Base-by-base conservation (phyloP, 176 grass and related monocot species). In the Rhynchospora pubera region DNA sequence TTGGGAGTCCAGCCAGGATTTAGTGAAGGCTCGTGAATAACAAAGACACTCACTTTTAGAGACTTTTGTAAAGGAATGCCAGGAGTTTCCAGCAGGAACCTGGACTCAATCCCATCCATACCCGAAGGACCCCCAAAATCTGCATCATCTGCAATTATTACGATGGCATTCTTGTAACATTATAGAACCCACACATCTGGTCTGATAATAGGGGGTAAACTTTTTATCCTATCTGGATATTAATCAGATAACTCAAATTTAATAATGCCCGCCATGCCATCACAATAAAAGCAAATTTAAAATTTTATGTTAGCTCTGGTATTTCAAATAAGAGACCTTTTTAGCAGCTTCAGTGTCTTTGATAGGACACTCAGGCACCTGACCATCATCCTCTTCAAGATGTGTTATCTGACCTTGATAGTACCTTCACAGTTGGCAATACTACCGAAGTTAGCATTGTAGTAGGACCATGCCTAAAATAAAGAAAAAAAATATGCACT, bases 321-420 rank as follows among this genome's bases (percentile, higher is more conserved):
- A 76, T 76, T 47, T 51, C 4, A 73, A 73, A 56, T 78, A 66
- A 34, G 51, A 45, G 72, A 98, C 95, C 95, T 98, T 98, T 62
- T 93, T 89, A 85, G 89, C 92, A 93, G 90, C 90, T 88, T 98
- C 95, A 84, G 82, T 87, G 58, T 94, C 82, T 71, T 86, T 94
- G 23, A 87, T 65, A 74, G 83, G 59, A 26, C 94, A 90, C 80
- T 94, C 90, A 68, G 43, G 83, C 80, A 83, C 85, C 63, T 91
- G 88, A 19, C 82, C 83, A 83, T 84, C 82, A 48, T 89, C 85
- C 7, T 91, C 91, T 39, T 83, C 85, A 90, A 91, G 85, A 14
- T 60, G 62, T 75, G 85, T 51, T 73, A 98, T 82, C 71, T 89
- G 66, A 32, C 95, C 92, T 88, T 91, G 85, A 87, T 91, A 98